Evolutionary conservation across 331 rosid species (phyloP).

Genomic region (Phaseolus coccineus): DNA sequence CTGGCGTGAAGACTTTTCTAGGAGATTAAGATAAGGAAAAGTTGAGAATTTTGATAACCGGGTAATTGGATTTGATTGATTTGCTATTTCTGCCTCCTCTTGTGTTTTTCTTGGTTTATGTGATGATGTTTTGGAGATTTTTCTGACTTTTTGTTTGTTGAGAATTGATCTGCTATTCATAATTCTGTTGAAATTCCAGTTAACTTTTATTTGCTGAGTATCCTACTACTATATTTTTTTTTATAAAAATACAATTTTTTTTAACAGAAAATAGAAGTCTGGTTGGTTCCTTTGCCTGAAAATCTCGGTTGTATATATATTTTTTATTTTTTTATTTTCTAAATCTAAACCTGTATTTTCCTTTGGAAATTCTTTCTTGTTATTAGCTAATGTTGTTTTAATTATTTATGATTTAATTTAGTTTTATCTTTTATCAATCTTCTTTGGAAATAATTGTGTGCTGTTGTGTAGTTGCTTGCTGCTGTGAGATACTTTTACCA

Average conservation of each 20-base stretch:
- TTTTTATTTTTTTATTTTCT: not conserved
- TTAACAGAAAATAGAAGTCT: slow-evolving; percentile 2
- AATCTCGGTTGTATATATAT: slow-evolving; percentile 16
- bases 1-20: slow-evolving; percentile 36
- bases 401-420: slow-evolving; percentile 9
- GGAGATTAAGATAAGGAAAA: slow-evolving; percentile 39
- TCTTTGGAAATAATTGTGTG: slow-evolving; percentile 7
- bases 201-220: slow-evolving; percentile 16
- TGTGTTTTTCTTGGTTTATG: slow-evolving; percentile 27
- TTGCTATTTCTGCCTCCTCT: slow-evolving; percentile 25
- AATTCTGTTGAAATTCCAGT: slow-evolving; percentile 19
- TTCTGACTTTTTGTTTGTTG: slow-evolving; percentile 19
- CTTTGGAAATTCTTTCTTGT: slow-evolving; percentile 17
- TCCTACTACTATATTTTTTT: not conserved
- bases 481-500: not conserved
- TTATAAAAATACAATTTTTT: slow-evolving; percentile 39
- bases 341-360: slow-evolving; percentile 24
- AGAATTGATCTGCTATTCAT: slow-evolving; percentile 42
- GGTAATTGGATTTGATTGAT: slow-evolving; percentile 43
- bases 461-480: not conserved
- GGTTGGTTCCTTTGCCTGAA: slow-evolving; percentile 22
- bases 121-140: slow-evolving; percentile 29
- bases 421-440: not conserved
- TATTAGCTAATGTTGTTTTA: slow-evolving; percentile 4
- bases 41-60: slow-evolving; percentile 36